Base-by-base conservation (phyloP, 2,329 filamentous ascomycete genomes). In the Calonectria hongkongensis region DNA sequence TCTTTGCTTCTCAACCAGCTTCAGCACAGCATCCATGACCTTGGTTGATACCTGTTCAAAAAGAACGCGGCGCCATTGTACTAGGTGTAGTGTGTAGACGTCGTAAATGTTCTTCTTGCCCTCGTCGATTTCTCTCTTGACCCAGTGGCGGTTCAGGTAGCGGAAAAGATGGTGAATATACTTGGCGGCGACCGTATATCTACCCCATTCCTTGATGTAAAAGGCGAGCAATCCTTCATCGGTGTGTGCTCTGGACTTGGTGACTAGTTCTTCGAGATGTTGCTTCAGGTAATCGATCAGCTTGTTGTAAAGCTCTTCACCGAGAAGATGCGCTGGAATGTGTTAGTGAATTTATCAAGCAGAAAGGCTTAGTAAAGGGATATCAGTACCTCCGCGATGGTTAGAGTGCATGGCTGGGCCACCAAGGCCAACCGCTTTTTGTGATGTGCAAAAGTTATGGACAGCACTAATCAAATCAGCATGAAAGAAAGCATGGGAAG, bases 41-140 rank as follows among this genome's bases (percentile, higher is more conserved):
- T 95, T 96, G 73, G 89, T 89, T 68, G 96, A 93, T 2, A 98
- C 95, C 71, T 92, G 90, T 72, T 92, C 89, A 84, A 99, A 99
- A 80, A 99, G 92, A 72, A 98, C 95, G 77, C 94, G 91, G 77
- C 96, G 95, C 97, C 97, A 99, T 82, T 96, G 95, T 25, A 98
- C 97, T 48, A 99, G 88, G 80, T 99, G 97, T 43, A 99, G 87
- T 0, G 97, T 99, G 85, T 99, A 99, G 60, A 99, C 97, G 83
- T 99, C 97, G 84, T 97, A 98, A 9, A 98, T 94, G 80, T 96
- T 94, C 88, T 98, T 98, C 87, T 99, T 98, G 41, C 97, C 97
- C 84, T 99, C 97, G 75, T 99, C 97, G 86, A 99, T 98, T 86
- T 99, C 97, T 36, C 97, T 91, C 89, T 98, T 99, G 2, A 99